Conservation (phyloP, 2,329 filamentous ascomycete species). For the Didymella glomerata region DNA sequence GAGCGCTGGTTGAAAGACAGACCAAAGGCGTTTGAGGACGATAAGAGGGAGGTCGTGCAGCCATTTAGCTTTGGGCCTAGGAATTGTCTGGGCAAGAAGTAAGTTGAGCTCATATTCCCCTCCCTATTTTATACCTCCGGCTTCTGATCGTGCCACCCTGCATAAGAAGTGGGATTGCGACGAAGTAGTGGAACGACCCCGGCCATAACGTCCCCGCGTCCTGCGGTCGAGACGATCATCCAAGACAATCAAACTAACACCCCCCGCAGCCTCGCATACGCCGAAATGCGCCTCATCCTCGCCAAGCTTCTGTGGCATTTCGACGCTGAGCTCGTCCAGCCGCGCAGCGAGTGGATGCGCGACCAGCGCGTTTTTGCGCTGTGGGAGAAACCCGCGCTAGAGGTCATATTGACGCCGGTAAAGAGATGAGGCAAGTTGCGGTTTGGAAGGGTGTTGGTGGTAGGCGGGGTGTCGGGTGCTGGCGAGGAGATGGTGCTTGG, state of each 20-base stretch:
- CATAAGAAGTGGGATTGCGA: too few relatives aligned
- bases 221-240: too few relatives aligned
- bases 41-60: constrained; percentile 43
- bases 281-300: constrained; percentile 42
- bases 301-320: constrained; percentile 38
- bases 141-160: too few relatives aligned
- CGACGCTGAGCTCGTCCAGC: constrained; percentile 35
- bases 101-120: constrained; percentile 21
- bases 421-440: neutral
- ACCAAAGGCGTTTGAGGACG: constrained; percentile 32
- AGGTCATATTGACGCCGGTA: neutral
- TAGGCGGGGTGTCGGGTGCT: too few relatives aligned
- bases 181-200: too few relatives aligned
- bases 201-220: too few relatives aligned
- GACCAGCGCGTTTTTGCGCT: constrained; percentile 42
- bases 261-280: constrained; percentile 40
- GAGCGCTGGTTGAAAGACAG: constrained; percentile 52
- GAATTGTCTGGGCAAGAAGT: constrained; percentile 48
- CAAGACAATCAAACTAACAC: constrained; percentile 10
- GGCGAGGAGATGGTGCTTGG: neutral
- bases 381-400: constrained; percentile 42
- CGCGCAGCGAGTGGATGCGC: constrained; percentile 50
- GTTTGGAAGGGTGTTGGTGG: too few relatives aligned
- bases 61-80: constrained; percentile 42
- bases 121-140: too few relatives aligned